Conservation (phyloP, 208 protist species). For the Trichomonas gallinae region DNA sequence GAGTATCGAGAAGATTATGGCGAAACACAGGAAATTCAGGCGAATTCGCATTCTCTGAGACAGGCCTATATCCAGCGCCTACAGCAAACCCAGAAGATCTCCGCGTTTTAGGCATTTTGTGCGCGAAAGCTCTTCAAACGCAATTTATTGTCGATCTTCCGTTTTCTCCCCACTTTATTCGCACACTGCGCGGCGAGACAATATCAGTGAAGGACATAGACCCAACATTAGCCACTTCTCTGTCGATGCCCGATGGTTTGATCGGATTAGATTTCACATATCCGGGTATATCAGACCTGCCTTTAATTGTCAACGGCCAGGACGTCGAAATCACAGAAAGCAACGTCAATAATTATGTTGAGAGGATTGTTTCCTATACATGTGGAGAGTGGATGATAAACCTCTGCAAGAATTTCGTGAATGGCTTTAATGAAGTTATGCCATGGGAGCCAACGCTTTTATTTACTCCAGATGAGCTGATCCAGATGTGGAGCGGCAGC, state of each 20-base stretch:
- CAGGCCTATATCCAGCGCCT: background rate
- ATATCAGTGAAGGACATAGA: background rate
- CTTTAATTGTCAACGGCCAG: background rate
- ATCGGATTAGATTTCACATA: background rate
- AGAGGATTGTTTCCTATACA: background rate
- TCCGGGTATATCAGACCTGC: background rate
- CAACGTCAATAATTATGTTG: background rate
- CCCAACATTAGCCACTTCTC: background rate
- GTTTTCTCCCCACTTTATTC: background rate
- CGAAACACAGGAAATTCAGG: background rate
- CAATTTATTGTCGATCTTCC: background rate
- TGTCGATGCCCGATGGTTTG: background rate
- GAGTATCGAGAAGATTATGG: background rate
- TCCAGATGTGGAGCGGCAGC: background rate
- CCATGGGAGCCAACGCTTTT: background rate
- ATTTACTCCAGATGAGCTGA: background rate
- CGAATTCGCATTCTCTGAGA: background rate
- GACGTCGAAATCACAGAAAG: background rate
- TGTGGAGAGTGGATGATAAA: background rate
- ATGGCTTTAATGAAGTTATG: background rate
- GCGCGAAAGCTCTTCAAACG: background rate
- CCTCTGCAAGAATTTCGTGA: background rate
- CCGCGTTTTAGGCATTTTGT: background rate
- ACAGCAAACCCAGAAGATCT: background rate
- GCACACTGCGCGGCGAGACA: background rate